Base-by-base conservation (phyloP, 2,329 filamentous ascomycete species). In the Cryoendolithus antarcticus region DNA sequence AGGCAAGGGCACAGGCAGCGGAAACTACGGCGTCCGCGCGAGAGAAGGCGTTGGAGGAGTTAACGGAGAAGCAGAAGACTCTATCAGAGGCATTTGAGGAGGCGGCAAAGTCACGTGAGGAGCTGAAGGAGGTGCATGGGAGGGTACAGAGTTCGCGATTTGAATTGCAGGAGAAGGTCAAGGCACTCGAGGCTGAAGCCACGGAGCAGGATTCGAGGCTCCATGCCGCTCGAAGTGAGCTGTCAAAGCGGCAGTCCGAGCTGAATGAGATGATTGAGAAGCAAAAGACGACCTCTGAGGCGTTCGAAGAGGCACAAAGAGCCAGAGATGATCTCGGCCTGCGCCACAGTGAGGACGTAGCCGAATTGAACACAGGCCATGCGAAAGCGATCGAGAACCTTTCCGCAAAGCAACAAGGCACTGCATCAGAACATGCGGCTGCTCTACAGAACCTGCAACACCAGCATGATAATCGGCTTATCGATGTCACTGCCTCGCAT, bases 251-350 rank as follows among this genome's bases (percentile, higher is more conserved):
- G 30, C 15, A 33, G 1, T 11, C 36, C 4, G 39, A 41, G 21
- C 27, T 30, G 3, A 19, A 41, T 10, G 34, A 21, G 9, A 30
- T 41, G 5, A 30, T 9, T 28, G 30, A 41, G 30, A 41, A 37
- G 34, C 34, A 35, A 3, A 21, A 32, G 6, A 35, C 36, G 12
- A n/a, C 37, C 19, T 41, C 39, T 3, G 39, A 41, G 24, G 30
- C 39, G 3, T 41, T 41, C 34, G 39, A 41, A 13, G 34, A 41
- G 24, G 39, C 39, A 4, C 36, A 34, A 9, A 35, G 34, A 12
- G 6, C 33, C 2, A 30, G 32, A 9, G 34, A 35, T 7, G 34
- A 41, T 24, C 32, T 32, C 5, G 34, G 39, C 7, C 29, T 33
- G 29, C 34, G 30, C 4, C 39, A 41, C 10, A 31, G 35, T 11